These are phyloP conservation scores for Salix caprea DNA, from an alignment of 345 rosid genomes.

Conservation along the genomic window DNA sequence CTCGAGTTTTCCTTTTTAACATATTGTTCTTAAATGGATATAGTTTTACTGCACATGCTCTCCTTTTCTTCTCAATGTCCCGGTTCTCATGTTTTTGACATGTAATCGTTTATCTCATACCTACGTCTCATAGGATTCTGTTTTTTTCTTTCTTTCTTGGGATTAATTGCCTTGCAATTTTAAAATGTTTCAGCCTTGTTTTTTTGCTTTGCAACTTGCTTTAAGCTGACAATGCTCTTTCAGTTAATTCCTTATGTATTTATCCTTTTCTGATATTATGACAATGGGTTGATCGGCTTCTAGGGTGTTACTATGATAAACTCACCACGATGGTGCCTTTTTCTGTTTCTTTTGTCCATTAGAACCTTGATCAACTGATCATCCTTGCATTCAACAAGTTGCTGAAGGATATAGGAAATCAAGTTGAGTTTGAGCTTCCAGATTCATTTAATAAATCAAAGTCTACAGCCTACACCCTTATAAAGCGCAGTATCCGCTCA, in stretches of 20 bases:
- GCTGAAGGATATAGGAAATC: conserved; percentile 56
- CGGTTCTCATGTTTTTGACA: too few relatives aligned
- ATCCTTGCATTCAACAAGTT: conserved; percentile 54
- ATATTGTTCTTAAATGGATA: not conserved
- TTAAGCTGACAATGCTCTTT: not conserved
- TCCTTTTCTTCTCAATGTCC: too few relatives aligned
- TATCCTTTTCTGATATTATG: not conserved
- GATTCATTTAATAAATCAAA: conserved; percentile 69
- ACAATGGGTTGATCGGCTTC: not conserved
- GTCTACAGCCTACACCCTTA: conserved; percentile 57
- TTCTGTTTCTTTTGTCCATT: conserved; percentile 24
- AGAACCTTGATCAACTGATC: conserved; percentile 49
- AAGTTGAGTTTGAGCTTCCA: conserved; percentile 78
- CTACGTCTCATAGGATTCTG: not conserved
- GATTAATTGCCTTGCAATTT: not conserved
- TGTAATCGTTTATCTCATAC: too few relatives aligned
- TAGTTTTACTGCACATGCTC: too few relatives aligned
- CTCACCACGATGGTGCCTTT: conserved; percentile 3
- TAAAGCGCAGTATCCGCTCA: conserved; percentile 83
- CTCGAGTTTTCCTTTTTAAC: not conserved
- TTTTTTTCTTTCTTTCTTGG: not conserved
- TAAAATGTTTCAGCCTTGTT: not conserved
- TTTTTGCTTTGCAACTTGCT: not conserved
- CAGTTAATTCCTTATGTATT: not conserved
- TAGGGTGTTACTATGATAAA: not conserved